A percentile compares a stretch with the other conserved stretches of the same genome.
These are phyloP conservation scores for Ustilago tritici DNA, from an alignment of 1,284 basidiomycete species.

Conservation along the genomic window DNA sequence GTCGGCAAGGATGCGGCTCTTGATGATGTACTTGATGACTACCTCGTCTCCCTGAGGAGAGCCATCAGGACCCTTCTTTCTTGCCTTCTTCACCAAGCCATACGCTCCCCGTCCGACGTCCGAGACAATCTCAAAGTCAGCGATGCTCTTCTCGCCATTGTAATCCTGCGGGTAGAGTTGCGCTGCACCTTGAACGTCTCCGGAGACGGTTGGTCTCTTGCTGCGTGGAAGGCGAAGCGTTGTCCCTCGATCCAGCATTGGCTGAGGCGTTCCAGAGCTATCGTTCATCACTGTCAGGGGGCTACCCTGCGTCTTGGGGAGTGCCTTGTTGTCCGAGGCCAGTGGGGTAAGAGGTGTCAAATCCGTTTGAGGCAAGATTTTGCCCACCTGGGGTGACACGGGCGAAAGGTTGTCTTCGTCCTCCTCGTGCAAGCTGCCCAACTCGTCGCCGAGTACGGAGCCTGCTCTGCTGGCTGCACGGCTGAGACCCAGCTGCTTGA, in stretches of 20 bases:
- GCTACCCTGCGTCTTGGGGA: slow-evolving; percentile 5
- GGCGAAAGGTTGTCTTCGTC: slow-evolving; percentile 51
- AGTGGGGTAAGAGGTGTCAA: slow-evolving; percentile 34
- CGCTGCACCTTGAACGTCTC: slow-evolving; percentile 12
- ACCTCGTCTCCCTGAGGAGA: slow-evolving; percentile 73
- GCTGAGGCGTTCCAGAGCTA: slow-evolving; percentile 26
- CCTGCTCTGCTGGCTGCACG: slow-evolving; percentile 51
- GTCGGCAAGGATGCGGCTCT: slow-evolving; percentile 96
- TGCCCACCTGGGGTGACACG: slow-evolving; percentile 34
- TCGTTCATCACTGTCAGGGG: slow-evolving; percentile 1
- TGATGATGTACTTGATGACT: slow-evolving; percentile 98
- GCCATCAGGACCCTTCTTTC: slow-evolving; percentile 81
- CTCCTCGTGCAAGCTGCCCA: slow-evolving; percentile 49
- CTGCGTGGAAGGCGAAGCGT: slow-evolving; percentile 41
- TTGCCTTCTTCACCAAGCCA: slow-evolving; percentile 90
- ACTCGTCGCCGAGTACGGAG: slow-evolving; percentile 53
- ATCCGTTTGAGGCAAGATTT: slow-evolving; percentile 18
- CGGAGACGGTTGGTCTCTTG: slow-evolving; percentile 39
- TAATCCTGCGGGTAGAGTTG: slow-evolving; percentile 27
- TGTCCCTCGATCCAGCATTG: slow-evolving; percentile 23
- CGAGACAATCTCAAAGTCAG: slow-evolving; percentile 61
- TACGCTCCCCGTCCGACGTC: slow-evolving; percentile 86
- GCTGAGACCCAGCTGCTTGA: slow-evolving; percentile 49
- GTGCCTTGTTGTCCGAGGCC: slow-evolving; percentile 26
- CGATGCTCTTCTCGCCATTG: slow-evolving; percentile 42